These are phyloP conservation scores for Breynia disticha DNA, from an alignment of 441 rosid genomes.

Conservation along the genomic window DNA sequence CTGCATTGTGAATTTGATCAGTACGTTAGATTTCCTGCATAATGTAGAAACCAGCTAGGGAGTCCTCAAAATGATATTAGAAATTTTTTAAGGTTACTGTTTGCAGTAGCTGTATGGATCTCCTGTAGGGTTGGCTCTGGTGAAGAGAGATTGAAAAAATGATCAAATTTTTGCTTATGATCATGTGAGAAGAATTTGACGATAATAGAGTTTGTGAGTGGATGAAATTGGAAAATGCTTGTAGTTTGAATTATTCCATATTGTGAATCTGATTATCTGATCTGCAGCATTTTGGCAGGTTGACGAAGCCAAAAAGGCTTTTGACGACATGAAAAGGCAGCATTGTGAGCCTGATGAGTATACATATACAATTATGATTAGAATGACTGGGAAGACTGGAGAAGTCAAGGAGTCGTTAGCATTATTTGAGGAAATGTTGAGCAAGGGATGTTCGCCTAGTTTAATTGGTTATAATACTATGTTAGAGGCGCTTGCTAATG, in stretches of 20 bases:
- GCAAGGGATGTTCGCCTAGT: conserved; percentile 46
- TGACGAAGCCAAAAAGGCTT: conserved; percentile 57
- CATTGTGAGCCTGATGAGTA: conserved; percentile 71
- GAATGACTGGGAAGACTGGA: conserved; percentile 66
- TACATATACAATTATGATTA: conserved; percentile 80
- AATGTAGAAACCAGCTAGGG: too few relatives aligned
- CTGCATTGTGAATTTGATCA: too few relatives aligned
- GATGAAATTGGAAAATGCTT: too few relatives aligned
- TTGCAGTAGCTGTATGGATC: too few relatives aligned
- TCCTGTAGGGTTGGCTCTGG: too few relatives aligned
- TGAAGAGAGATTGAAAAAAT: too few relatives aligned
- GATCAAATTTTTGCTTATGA: too few relatives aligned
- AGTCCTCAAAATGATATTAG: too few relatives aligned
- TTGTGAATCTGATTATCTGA: conserved; percentile 45
- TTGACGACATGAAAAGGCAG: conserved; percentile 70
- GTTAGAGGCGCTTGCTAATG: conserved; percentile 62
- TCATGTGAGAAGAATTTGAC: too few relatives aligned
- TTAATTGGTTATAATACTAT: conserved; percentile 66
- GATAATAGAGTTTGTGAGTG: too few relatives aligned
- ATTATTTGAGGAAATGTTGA: conserved; percentile 64
- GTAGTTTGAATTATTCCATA: neutral
- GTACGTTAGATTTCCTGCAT: too few relatives aligned
- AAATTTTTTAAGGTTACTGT: too few relatives aligned
- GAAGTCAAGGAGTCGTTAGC: conserved; percentile 45
- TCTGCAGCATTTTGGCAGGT: conserved; percentile 67